Base-by-base conservation (phyloP, 306 rosid species). In the Vachellia collinsii region DNA sequence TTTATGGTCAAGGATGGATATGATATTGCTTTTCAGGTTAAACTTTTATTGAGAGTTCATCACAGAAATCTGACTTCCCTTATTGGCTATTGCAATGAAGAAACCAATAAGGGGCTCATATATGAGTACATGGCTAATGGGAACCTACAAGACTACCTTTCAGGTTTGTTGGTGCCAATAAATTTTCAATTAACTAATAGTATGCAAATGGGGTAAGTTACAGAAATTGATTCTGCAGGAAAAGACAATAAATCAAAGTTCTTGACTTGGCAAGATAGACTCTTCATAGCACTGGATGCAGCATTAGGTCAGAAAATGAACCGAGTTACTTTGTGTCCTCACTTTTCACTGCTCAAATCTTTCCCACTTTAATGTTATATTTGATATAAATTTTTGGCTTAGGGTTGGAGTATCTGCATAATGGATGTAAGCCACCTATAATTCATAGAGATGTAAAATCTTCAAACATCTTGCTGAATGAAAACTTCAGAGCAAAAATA, bases 331-430 rank as follows among this genome's bases (percentile, higher is more conserved):
- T 29, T 38, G n/a, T 46, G 2, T 11, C 61, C 19, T 37, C 8
- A 39, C 51, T 62, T 4, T 63, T 19, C 23, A 72, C 17, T 25
- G 16, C 50, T 70, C 74, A 43, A 43, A 70, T 11, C 17, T 34
- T 38, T 48, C 3, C 10, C 1, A 6, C n/a, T 4, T 71, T 0
- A 50, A 25, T 19, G 36, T 14, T 29, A 2, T 42, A 3, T 59
- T 62, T 54, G 42, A 25, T 16, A 42, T 10, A 56, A 44, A 12
- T 17, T 23, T 29, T 77, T 12, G 29, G 20, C 50, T 67, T 46
- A 90, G 88, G 93, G 8, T 42, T 90, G 62, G 92, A 90, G 42
- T 88, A 88, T 43, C 72, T 83, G 13, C 86, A 83, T 8, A 78
- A 65, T 65, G 83, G 82, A n/a, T 78, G 82, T 9, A 89, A 25